Evolutionary conservation across 31 red algal species (phyloP).

Genomic region (Endocladia muricata): DNA sequence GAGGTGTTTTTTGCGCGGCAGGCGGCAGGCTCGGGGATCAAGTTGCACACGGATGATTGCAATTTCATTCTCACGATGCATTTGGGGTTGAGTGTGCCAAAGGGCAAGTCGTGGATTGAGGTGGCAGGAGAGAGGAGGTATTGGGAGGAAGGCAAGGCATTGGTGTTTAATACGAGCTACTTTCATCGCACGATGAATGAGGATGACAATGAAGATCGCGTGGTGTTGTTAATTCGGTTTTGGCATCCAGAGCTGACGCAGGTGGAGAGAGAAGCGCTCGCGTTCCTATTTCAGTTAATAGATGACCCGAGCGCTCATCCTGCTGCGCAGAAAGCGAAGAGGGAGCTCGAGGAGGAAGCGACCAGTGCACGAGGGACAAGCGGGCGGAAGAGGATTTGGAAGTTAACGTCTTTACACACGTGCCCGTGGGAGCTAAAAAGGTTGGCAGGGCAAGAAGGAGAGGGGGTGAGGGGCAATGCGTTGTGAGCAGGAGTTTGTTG

Average conservation of each 20-base stretch:
- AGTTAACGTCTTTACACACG: too few relatives aligned
- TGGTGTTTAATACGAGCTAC: slow-evolving; percentile 87
- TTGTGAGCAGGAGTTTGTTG: too few relatives aligned
- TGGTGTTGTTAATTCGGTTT: slow-evolving; percentile 77
- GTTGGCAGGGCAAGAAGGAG: too few relatives aligned
- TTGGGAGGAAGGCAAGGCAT: slow-evolving; percentile 78
- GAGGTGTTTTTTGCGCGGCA: slow-evolving; percentile 90
- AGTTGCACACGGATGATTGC: slow-evolving; percentile 75
- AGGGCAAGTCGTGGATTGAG: slow-evolving; percentile 71
- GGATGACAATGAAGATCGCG: slow-evolving; percentile 23
- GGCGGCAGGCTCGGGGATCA: slow-evolving; percentile 61
- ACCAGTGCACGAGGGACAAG: background rate
- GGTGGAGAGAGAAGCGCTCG: slow-evolving; percentile 69
- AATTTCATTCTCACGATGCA: slow-evolving; percentile 90
- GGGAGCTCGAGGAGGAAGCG: slow-evolving; percentile 11
- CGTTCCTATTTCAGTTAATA: slow-evolving; percentile 62
- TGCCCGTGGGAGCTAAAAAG: too few relatives aligned
- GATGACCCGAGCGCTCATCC: slow-evolving; percentile 59
- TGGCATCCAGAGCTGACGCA: slow-evolving; percentile 78
- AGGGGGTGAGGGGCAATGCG: too few relatives aligned
- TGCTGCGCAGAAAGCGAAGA: slow-evolving; percentile 18
- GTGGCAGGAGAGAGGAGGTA: slow-evolving; percentile 76
- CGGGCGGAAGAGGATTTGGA: too few relatives aligned
- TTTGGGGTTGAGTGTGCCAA: slow-evolving; percentile 45
- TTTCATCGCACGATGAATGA: slow-evolving; percentile 86